Conservation (phyloP, 768 basidiomycete species). For the Suillus tomentosus region DNA sequence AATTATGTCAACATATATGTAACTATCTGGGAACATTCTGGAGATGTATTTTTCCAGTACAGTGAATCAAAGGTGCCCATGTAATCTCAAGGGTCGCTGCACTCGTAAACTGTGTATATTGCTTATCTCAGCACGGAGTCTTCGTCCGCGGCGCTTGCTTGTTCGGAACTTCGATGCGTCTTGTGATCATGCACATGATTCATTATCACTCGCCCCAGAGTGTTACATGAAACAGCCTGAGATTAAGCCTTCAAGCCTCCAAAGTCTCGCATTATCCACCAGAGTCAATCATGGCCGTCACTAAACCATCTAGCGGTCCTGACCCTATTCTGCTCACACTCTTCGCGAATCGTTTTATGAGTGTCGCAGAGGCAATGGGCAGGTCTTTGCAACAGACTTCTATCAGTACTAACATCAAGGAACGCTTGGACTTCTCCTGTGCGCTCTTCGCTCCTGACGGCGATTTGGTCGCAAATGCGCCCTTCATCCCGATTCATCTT, state of each 20-base stretch:
- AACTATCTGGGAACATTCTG: neutral
- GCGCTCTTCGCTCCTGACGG: conserved; percentile 95
- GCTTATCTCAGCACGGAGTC: conserved; percentile 9
- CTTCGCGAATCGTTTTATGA: conserved; percentile 97
- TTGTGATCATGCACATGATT: conserved; percentile 4
- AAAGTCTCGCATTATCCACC: conserved; percentile 17
- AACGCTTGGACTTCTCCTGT: conserved; percentile 93
- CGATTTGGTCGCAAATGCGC: conserved; percentile 92
- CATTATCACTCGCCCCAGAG: neutral
- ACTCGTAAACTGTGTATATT: neutral
- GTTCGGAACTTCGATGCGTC: neutral
- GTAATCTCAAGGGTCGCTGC: conserved; percentile 17
- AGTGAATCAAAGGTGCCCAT: neutral
- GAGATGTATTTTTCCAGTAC: neutral
- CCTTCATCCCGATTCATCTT: conserved; percentile 85
- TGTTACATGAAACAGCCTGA: neutral
- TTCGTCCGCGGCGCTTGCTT: neutral
- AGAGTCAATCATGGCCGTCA: conserved; percentile 9
- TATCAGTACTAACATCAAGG: conserved; percentile 93
- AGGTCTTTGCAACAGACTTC: conserved; percentile 87
- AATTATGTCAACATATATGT: neutral
- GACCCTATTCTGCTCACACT: conserved; percentile 89
- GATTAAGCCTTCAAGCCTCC: conserved; percentile 3
- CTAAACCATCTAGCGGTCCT: conserved; percentile 43
- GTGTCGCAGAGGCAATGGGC: conserved; percentile 96